These are phyloP conservation scores for Lepidium africanum DNA, from an alignment of 345 rosid genomes.

Conservation along the genomic window DNA sequence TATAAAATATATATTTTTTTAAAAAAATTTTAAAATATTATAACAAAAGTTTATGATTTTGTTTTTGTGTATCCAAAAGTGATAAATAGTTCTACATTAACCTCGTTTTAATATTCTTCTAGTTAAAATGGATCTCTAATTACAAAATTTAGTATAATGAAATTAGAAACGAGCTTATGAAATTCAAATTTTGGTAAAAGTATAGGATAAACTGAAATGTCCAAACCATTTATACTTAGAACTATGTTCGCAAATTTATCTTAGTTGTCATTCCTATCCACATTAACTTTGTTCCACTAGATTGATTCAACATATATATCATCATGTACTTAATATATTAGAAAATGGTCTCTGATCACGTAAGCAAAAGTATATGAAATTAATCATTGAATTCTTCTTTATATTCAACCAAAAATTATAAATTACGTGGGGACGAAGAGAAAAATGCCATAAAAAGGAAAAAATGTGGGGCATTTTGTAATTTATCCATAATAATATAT, in stretches of 20 bases:
- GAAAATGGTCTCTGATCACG: conserved; percentile 1
- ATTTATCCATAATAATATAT: neutral
- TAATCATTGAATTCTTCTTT: neutral
- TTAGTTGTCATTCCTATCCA: neutral
- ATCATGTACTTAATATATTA: neutral
- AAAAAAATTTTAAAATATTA: too few relatives aligned
- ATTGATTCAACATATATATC: neutral
- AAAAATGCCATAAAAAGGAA: neutral
- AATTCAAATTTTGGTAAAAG: neutral
- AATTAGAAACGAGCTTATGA: neutral
- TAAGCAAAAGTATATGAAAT: conserved; percentile 1
- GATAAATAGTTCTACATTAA: too few relatives aligned
- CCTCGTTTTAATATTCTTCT: too few relatives aligned
- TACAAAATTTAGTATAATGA: neutral
- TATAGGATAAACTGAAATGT: neutral
- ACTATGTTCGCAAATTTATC: neutral
- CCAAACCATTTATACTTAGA: neutral
- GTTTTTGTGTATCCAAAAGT: too few relatives aligned
- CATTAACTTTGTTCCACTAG: neutral
- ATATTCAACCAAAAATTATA: neutral
- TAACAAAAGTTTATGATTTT: too few relatives aligned
- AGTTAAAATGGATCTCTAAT: too few relatives aligned
- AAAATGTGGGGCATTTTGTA: neutral
- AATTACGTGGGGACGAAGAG: neutral
- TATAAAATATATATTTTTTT: too few relatives aligned